Percentiles rank a stretch among this genome's conserved stretches.
These are phyloP conservation scores for Didymella lethalis DNA, from an alignment of 2,329 filamentous ascomycete species.

Conservation along the genomic window DNA sequence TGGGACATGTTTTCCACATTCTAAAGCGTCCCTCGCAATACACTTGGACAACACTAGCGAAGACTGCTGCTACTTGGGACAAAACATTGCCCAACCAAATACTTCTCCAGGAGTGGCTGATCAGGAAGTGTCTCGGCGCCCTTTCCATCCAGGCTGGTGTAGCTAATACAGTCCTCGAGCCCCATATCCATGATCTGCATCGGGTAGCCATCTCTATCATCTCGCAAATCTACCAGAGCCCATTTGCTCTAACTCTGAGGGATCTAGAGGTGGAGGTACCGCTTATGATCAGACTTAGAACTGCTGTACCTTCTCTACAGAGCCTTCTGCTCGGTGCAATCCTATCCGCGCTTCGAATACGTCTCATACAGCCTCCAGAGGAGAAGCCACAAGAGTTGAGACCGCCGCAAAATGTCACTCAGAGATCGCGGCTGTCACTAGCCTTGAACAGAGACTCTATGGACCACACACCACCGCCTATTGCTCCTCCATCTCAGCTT, in stretches of 20 bases:
- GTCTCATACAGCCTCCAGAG: conserved; percentile 40
- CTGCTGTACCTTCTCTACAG: conserved; percentile 71
- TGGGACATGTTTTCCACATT: conserved; percentile 77
- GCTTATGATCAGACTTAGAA: conserved; percentile 72
- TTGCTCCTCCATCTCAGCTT: conserved; percentile 71
- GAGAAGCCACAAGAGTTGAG: conserved; percentile 36
- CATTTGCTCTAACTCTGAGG: conserved; percentile 66
- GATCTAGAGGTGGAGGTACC: conserved; percentile 73
- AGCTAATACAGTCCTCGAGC: conserved; percentile 46
- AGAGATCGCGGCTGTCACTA: conserved; percentile 44
- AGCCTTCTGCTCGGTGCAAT: conserved; percentile 81
- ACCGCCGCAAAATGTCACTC: conserved; percentile 26
- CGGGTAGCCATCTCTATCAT: conserved; percentile 71
- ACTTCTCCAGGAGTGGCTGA: conserved; percentile 70
- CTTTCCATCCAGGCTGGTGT: conserved; percentile 57
- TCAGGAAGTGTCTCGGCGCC: conserved; percentile 70
- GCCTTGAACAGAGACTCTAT: conserved; percentile 41
- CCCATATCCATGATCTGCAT: conserved; percentile 69
- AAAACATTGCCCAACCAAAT: conserved; percentile 59
- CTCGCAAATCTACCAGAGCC: conserved; percentile 71
- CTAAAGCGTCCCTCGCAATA: conserved; percentile 72
- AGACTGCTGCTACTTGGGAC: conserved; percentile 62
- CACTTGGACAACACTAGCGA: conserved; percentile 74
- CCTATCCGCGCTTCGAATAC: conserved; percentile 74
- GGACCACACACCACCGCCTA: conserved; percentile 44